A percentile compares a stretch with the other conserved stretches of the same genome.
These are phyloP conservation scores for Volvariella volvacea DNA, from an alignment of 1,284 basidiomycete genomes.

Conservation along the genomic window DNA sequence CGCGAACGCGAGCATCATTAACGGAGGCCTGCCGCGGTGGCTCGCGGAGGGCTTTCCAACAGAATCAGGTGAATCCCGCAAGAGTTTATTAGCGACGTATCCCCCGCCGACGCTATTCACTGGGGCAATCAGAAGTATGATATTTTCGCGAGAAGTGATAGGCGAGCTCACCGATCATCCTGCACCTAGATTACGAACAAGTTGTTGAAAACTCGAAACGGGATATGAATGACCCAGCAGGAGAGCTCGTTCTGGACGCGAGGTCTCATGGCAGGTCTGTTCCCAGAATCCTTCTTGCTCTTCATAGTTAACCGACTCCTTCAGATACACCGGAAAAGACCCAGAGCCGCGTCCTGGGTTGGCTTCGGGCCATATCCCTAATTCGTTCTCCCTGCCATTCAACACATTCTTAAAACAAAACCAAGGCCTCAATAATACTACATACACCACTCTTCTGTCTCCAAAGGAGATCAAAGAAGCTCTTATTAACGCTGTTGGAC, in stretches of 20 bases:
- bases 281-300: not conserved
- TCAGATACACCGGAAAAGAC: conserved; percentile 71
- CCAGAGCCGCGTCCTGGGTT: conserved; percentile 89
- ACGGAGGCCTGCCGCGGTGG: conserved; percentile 89
- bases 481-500: conserved; percentile 57
- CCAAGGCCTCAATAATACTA: conserved; percentile 29
- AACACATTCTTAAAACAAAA: conserved; percentile 62
- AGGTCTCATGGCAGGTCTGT: conserved; percentile 70
- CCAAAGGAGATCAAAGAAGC: conserved; percentile 49
- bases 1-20: conserved; percentile 74
- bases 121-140: conserved; percentile 54
- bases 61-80: conserved; percentile 39
- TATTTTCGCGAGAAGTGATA: conserved; percentile 5
- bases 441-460: conserved; percentile 63
- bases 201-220: conserved; percentile 67
- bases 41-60: conserved; percentile 60
- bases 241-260: conserved; percentile 84
- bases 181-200: conserved; percentile 68
- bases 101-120: conserved; percentile 45
- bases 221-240: conserved; percentile 36
- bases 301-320: conserved; percentile 7
- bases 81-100: conserved; percentile 32
- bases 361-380: conserved; percentile 90
- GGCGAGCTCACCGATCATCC: conserved; percentile 12
- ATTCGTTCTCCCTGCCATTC: conserved; percentile 85